Evolutionary conservation across 805 yeast species (phyloP).

Genomic region (Saturnispora quitensis): DNA sequence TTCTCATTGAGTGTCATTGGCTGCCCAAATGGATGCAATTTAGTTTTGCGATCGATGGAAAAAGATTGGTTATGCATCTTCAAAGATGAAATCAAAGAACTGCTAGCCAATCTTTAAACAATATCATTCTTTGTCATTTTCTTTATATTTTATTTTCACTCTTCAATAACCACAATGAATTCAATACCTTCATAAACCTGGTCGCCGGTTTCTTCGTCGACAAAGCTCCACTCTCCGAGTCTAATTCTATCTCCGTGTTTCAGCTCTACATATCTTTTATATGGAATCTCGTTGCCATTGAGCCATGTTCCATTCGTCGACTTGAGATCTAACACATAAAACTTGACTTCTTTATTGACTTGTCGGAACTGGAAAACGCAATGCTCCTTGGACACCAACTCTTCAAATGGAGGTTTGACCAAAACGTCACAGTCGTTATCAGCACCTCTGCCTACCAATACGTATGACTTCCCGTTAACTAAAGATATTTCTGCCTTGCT

Average conservation of each 20-base stretch:
- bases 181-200: constrained; percentile 11
- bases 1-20: constrained; percentile 12
- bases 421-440: constrained; percentile 16
- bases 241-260: constrained; percentile 18
- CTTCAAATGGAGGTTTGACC: constrained; percentile 11
- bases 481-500: constrained; percentile 15
- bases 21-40: constrained; percentile 7
- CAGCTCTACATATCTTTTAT: constrained; percentile 20
- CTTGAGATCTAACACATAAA: constrained; percentile 22
- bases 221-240: constrained; percentile 19
- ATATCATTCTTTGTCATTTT: background rate
- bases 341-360: constrained; percentile 2
- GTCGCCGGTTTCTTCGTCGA: background rate
- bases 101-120: background rate
- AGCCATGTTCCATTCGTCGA: constrained; percentile 26
- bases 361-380: constrained; percentile 24
- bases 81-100: constrained; percentile 1
- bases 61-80: constrained; percentile 7
- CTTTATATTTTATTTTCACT: background rate
- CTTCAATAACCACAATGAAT: constrained; percentile 17
- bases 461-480: constrained; percentile 19
- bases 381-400: constrained; percentile 20
- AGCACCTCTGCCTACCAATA: constrained; percentile 20
- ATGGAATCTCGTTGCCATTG: constrained; percentile 23
- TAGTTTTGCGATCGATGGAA: constrained; percentile 1